Base-by-base conservation (phyloP, 345 rosid genomes). In the Moricandia moricandioides region DNA sequence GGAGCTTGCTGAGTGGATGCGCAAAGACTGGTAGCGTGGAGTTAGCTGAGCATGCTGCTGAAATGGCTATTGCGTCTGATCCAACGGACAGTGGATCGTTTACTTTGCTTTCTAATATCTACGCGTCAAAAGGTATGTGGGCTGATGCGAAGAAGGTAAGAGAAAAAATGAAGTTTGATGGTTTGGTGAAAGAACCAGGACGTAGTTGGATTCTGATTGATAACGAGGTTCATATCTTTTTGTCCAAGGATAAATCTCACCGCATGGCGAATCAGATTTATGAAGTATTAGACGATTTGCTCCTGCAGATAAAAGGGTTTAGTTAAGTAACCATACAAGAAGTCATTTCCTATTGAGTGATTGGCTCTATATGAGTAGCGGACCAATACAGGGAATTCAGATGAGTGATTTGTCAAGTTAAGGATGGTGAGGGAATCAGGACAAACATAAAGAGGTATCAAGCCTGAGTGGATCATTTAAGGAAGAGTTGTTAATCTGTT, bases 111-210 rank as follows among this genome's bases (percentile, higher is more conserved):
- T 88, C 89, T 9, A 89, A 87, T 72, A 79, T 88, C 4, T 86
- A 78, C 65, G 96, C 96, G 7, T 84, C 87, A 0, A 86, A 86
- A 55, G 87, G 93, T 27, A 87, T 82, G 96, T 89, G 97, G 97
- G 66, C 8, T 30, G 91, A 85, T 26, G 92, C 77, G 7, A 88
- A 85, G 82, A 75, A 40, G 66, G 83, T 89, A 76, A 87, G 97
- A 80, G 80, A 82, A 77, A 83, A 74, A 69, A 88, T 92, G 96
- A 87, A 87, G 52, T 12, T 58, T 6, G 85, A 75, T 27, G 88
- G 93, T 63, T 82, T 86, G 30, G 75, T 84, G 64, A 89, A 89
- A 79, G 96, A 92, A 84, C 83, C 88, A 1, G 97, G 97, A 30
- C 60, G 70, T 71, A 92, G 96, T 84, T 88, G 90, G 93, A 83